phyloP scores from a whole-genome alignment of 352 stramenopile species.

The Pythium folliculosum region DNA sequence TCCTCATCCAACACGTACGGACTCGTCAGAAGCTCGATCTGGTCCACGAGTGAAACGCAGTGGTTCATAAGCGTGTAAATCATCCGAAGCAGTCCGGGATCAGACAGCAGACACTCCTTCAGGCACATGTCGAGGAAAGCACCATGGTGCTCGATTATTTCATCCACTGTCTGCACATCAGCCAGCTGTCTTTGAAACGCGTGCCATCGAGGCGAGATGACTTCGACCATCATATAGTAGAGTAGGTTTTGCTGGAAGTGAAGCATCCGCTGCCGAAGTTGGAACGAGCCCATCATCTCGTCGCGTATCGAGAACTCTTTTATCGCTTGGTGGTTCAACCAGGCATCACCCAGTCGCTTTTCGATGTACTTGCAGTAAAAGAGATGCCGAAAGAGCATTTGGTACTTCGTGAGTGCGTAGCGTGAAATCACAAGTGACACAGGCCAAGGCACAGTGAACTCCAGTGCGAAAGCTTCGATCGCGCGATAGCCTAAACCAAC shows the following conservation, averaged over 20 bases:
- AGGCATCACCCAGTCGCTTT: conserved; percentile 93
- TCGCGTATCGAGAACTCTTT: conserved; percentile 90
- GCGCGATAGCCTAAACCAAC: conserved; percentile 76
- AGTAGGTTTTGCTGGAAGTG: conserved; percentile 99
- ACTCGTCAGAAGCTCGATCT: conserved; percentile 91
- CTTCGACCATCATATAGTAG: conserved; percentile 98
- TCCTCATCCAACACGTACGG: conserved; percentile 87
- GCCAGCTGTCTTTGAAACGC: conserved; percentile 87
- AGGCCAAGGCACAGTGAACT: conserved; percentile 97
- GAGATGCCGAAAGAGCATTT: conserved; percentile 98
- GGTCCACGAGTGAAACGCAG: conserved; percentile 94
- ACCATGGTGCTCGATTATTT: conserved; percentile 94
- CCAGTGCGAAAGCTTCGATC: conserved; percentile 96
- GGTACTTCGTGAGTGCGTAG: conserved; percentile 95
- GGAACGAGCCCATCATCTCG: conserved; percentile 92
- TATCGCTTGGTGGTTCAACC: conserved; percentile 94
- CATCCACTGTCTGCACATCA: conserved; percentile 89
- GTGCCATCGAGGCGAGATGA: conserved; percentile 94
- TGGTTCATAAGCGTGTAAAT: conserved; percentile 97
- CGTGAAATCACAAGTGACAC: conserved; percentile 97
- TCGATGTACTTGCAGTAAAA: conserved; percentile 99
- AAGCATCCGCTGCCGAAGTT: conserved; percentile 97
- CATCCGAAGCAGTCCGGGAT: conserved; percentile 92
- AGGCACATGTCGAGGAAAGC: conserved; percentile 96
- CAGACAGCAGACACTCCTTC: conserved; percentile 97